Evolutionary conservation across 2,329 filamentous ascomycete genomes (phyloP).

Genomic region (Cercospora beticola): DNA sequence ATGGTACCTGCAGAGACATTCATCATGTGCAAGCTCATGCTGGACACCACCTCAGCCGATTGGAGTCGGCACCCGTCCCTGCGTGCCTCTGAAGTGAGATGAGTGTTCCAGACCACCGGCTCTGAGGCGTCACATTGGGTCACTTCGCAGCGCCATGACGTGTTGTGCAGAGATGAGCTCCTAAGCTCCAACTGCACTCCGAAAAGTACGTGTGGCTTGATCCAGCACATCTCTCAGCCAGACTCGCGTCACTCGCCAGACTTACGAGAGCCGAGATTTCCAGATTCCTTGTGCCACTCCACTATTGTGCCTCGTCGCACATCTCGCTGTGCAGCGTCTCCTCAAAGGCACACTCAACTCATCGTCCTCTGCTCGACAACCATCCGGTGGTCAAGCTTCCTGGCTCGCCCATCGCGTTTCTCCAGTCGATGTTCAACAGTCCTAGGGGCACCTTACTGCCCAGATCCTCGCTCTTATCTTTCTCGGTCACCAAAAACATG

Average conservation of each 20-base stretch:
- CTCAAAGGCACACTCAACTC: background rate
- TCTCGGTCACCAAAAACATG: conserved; percentile 55
- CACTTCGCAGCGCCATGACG: background rate
- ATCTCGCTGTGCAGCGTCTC: background rate
- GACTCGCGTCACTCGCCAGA: background rate
- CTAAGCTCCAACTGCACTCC: background rate
- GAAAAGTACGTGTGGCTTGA: background rate
- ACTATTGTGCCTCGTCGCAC: background rate
- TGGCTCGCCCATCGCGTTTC: conserved; percentile 82
- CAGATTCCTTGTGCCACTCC: background rate
- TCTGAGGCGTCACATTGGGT: background rate
- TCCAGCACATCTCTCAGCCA: background rate
- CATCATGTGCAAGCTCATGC: background rate
- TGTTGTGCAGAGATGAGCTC: background rate
- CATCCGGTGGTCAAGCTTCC: conserved; percentile 87
- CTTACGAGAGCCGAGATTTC: background rate
- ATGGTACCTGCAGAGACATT: background rate
- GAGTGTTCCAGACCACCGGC: background rate
- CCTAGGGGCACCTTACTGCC: conserved; percentile 66
- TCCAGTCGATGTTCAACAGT: conserved; percentile 82
- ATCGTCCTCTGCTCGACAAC: conserved; percentile 38
- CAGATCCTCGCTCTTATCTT: conserved; percentile 44
- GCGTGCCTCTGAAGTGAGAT: background rate
- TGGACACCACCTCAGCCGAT: background rate
- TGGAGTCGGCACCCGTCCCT: background rate